These are phyloP conservation scores for Aspergillus saccharolyticus DNA, from an alignment of 495 filamentous ascomycete species.

Conservation along the genomic window DNA sequence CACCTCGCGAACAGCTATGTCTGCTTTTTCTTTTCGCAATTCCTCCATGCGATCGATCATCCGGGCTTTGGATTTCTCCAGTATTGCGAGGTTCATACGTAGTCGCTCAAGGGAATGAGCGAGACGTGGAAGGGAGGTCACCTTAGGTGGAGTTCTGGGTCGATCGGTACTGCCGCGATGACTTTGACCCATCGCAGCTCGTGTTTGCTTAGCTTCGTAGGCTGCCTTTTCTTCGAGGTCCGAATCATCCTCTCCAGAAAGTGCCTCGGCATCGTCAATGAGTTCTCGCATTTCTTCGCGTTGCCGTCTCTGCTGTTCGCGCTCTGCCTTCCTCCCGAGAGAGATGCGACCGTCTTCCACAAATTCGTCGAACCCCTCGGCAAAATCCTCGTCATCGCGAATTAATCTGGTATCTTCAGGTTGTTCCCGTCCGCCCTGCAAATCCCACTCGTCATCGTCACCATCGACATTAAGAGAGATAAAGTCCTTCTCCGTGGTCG, in stretches of 20 bases:
- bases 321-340: slow-evolving; percentile 73
- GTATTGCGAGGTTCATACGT: slow-evolving; percentile 46
- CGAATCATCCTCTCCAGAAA: slow-evolving; percentile 64
- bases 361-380: slow-evolving; percentile 90
- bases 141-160: slow-evolving; percentile 51
- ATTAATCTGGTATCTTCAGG: slow-evolving; percentile 65
- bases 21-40: slow-evolving; percentile 58
- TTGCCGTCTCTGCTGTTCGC: slow-evolving; percentile 61
- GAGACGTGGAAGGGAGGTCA: slow-evolving; percentile 54
- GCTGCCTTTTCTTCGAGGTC: slow-evolving; percentile 76
- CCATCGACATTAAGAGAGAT: slow-evolving; percentile 66
- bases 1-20: slow-evolving; percentile 67
- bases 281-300: slow-evolving; percentile 75
- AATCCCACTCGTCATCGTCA: slow-evolving; percentile 42
- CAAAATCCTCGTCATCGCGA: slow-evolving; percentile 87
- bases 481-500: slow-evolving; percentile 66
- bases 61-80: slow-evolving; percentile 49
- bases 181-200: slow-evolving; percentile 70
- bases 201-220: slow-evolving; percentile 84
- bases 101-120: slow-evolving; percentile 45
- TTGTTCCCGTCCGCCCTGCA: slow-evolving; percentile 41
- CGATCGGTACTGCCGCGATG: slow-evolving; percentile 39
- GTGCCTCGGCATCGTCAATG: slow-evolving; percentile 73
- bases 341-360: slow-evolving; percentile 78
- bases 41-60: slow-evolving; percentile 57